Evolutionary conservation across 257 asterid species (phyloP), one percentile per base, ranked within the genome.

Genomic region (Lantana camara): DNA sequence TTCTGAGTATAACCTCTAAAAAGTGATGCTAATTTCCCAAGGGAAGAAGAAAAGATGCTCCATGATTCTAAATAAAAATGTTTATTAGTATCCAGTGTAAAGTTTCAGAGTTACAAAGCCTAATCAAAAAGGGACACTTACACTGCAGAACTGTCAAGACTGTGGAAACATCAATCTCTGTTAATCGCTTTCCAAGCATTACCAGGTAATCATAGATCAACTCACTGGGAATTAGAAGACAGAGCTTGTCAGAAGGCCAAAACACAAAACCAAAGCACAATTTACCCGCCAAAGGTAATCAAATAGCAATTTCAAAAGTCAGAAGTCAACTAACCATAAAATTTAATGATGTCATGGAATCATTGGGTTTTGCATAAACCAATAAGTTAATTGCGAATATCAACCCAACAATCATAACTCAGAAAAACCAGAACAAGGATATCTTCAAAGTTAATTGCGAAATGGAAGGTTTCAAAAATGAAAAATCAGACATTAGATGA

Each of bases 111-210:
- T 47, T 16, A 40, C n/a, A 63, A 37, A 13, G 2, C 16, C 21
- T 20, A 21, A 37, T 10, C 19, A 56, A 42, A 16, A 20, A 67
- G 68, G 32, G 53, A 46, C 40, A 71, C 95, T 51, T 80, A 94
- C 99, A 80, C 73, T 90, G 95, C 71, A 94, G 68, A 64, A 83
- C 82, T 37, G 96, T 85, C 84, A 83, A 66, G 73, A 94, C 82
- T 50, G 93, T 94, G 59, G 96, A 83, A 69, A 94, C 97, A 61
- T 94, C 99, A 70, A 86, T 89, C 87, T 94, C 99, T 27, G 95
- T 88, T 76, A 94, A 72, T 78, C 95, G 78, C 83, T 84, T 90
- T 80, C 96, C 92, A 42, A 94, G 95, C 79, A 73, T 77, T 75
- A 79, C 81, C 79, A 94, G 51, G 91, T 90, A 94, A 80, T 94